Evolutionary conservation across 257 asterid species (phyloP).

Genomic region (Cruciata laevipes): DNA sequence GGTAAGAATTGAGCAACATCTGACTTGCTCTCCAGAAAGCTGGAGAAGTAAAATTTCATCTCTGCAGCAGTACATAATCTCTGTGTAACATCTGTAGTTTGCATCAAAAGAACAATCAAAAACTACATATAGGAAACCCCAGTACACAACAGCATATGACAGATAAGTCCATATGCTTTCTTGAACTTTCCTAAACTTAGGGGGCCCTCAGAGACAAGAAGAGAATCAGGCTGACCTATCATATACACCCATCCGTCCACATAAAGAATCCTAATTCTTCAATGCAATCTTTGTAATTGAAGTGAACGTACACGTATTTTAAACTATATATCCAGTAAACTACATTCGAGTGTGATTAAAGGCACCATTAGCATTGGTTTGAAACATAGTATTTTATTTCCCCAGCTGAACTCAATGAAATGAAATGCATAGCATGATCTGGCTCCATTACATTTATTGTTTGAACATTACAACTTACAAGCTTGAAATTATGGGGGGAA

Average conservation of each 20-base stretch:
- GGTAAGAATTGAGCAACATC: constrained; percentile 55
- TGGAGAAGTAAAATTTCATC: constrained; percentile 76
- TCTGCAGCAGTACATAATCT: constrained; percentile 95
- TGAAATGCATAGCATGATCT: not conserved
- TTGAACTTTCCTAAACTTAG: not conserved
- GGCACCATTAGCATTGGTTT: not conserved
- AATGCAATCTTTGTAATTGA: no score
- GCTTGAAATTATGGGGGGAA: not conserved
- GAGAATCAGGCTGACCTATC: not conserved
- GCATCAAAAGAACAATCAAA: constrained; percentile 20
- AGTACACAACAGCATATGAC: constrained; percentile 3
- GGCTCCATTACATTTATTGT: not conserved
- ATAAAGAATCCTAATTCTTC: not conserved
- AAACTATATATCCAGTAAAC: not conserved
- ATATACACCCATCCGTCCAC: not conserved
- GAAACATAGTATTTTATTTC: no score
- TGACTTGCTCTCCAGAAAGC: constrained; percentile 56
- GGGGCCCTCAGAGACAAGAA: no score
- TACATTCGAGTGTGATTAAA: not conserved
- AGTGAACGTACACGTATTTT: no score
- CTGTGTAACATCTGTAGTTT: constrained; percentile 69
- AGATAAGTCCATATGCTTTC: not conserved
- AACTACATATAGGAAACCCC: not conserved
- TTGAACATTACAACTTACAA: not conserved
- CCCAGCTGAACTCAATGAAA: not conserved